A percentile compares a stretch with the other conserved stretches of the same genome.
phyloP scores from a whole-genome alignment of 805 yeast genomes.

The Myxozyma geophila region DNA sequence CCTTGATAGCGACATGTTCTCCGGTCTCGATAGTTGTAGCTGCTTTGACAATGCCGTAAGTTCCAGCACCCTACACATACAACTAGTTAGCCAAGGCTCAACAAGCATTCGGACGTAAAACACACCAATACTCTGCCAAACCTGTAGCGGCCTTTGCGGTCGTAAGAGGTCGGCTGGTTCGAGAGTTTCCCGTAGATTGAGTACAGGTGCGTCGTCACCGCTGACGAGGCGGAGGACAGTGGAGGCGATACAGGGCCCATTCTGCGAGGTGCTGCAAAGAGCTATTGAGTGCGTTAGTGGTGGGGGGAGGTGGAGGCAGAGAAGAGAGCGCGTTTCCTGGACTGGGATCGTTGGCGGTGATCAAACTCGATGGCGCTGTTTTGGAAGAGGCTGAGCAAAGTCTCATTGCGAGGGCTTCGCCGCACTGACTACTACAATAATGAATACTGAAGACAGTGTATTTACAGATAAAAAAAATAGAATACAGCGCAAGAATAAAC shows the following conservation, averaged over 20 bases:
- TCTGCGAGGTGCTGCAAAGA: not conserved
- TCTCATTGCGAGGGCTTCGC: too few species aligned
- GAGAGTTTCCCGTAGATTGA: constrained; percentile 33
- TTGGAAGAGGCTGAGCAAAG: too few species aligned
- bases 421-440: too few species aligned
- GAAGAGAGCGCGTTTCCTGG: too few species aligned
- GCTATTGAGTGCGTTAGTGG: too few species aligned
- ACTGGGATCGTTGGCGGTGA: too few species aligned
- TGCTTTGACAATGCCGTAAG: constrained; percentile 87
- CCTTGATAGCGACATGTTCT: constrained; percentile 87
- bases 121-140: constrained; percentile 31
- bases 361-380: too few species aligned
- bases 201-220: constrained; percentile 15
- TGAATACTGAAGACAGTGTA: too few species aligned
- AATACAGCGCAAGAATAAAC: too few species aligned
- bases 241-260: not conserved
- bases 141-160: constrained; percentile 24
- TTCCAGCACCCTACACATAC: constrained; percentile 74
- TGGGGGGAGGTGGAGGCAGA: too few species aligned
- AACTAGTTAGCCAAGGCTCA: not conserved
- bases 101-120: not conserved
- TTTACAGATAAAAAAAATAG: too few species aligned
- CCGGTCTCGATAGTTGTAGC: constrained; percentile 59
- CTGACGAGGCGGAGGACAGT: not conserved
- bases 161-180: constrained; percentile 35